phyloP scores from a whole-genome alignment of 306 rosid species.

The Castanea sativa region DNA sequence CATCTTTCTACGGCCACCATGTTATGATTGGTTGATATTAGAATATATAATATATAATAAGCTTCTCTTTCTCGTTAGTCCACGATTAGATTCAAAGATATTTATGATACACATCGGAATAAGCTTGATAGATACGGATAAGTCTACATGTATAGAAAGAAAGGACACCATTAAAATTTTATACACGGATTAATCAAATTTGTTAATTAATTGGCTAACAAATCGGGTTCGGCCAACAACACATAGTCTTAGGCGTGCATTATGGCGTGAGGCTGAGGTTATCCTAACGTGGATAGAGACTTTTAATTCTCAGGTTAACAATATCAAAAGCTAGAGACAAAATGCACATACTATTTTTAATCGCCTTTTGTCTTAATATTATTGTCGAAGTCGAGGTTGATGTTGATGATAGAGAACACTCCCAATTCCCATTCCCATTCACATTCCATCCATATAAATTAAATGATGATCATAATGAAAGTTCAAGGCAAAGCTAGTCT shows the following conservation, averaged over 20 bases:
- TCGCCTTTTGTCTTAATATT: slow-evolving; percentile 51
- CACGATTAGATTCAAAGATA: slow-evolving; percentile 33
- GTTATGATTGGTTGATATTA: neutral
- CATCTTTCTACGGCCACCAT: slow-evolving; percentile 1
- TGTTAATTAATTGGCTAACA: slow-evolving; percentile 9
- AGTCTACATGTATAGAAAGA: neutral
- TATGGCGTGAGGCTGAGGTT: slow-evolving; percentile 54
- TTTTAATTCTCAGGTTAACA: slow-evolving; percentile 7
- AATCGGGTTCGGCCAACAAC: slow-evolving; percentile 30
- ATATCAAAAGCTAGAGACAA: slow-evolving; percentile 50
- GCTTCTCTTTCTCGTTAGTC: slow-evolving; percentile 7
- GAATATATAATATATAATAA: neutral
- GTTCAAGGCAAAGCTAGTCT: slow-evolving; percentile 34
- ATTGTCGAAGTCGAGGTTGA: slow-evolving; percentile 42
- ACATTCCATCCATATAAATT: slow-evolving; percentile 36
- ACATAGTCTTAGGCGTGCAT: slow-evolving; percentile 29
- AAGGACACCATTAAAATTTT: neutral
- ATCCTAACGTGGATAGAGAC: slow-evolving; percentile 34
- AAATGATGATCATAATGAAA: slow-evolving; percentile 28
- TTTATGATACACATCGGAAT: slow-evolving; percentile 22
- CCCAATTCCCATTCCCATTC: slow-evolving; percentile 25
- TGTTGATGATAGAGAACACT: slow-evolving; percentile 47
- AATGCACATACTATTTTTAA: slow-evolving; percentile 55
- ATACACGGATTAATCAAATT: neutral
- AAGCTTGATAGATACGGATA: slow-evolving; percentile 19